These are phyloP conservation scores for Croton laevigatus DNA, from an alignment of 441 rosid genomes.

Conservation along the genomic window DNA sequence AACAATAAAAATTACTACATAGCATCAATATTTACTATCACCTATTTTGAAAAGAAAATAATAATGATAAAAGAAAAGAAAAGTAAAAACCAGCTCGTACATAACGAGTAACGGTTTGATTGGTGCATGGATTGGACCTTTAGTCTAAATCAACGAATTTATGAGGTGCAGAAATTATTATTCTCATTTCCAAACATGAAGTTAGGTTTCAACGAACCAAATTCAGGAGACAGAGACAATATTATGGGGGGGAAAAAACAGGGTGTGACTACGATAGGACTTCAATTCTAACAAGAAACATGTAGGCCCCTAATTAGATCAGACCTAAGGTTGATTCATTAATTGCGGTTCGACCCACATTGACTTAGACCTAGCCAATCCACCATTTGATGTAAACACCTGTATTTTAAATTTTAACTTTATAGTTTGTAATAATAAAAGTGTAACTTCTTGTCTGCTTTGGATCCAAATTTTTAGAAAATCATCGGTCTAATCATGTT, in stretches of 20 bases:
- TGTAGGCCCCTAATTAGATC: slow-evolving; percentile 14
- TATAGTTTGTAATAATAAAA: neutral
- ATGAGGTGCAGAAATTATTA: too few relatives aligned
- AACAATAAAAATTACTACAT: too few relatives aligned
- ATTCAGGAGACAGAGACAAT: slow-evolving; percentile 19
- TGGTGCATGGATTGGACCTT: too few relatives aligned
- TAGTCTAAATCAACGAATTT: too few relatives aligned
- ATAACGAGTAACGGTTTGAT: too few relatives aligned
- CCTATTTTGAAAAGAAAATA: too few relatives aligned
- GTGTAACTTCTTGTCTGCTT: slow-evolving; percentile 12
- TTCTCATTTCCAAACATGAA: neutral
- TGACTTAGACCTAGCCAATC: neutral
- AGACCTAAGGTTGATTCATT: neutral
- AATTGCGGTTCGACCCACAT: neutral
- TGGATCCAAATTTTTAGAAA: slow-evolving; percentile 7
- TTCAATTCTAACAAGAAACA: slow-evolving; percentile 14
- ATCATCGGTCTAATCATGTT: slow-evolving; percentile 1
- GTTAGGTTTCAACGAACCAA: slow-evolving; percentile 8
- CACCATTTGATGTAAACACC: neutral
- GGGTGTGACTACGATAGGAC: neutral
- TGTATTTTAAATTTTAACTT: neutral
- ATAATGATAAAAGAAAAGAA: too few relatives aligned
- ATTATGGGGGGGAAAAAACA: neutral
- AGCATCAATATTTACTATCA: too few relatives aligned
- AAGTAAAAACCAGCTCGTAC: too few relatives aligned